Conservation (phyloP, 2,329 filamentous ascomycete genomes). For the Trichothecium roseum region DNA sequence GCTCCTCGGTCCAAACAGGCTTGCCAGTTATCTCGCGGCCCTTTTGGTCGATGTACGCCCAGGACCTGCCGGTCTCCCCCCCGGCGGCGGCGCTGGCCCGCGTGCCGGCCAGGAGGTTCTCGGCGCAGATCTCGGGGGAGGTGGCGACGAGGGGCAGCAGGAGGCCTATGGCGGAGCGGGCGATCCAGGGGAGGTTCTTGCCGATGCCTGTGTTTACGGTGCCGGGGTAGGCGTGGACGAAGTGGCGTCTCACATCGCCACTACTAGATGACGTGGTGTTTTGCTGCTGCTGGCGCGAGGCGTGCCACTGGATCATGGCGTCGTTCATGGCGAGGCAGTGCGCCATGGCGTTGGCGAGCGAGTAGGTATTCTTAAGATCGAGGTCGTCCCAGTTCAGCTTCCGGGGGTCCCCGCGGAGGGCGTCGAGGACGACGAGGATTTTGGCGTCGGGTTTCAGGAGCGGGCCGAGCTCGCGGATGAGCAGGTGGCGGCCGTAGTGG, state of each 20-base stretch:
- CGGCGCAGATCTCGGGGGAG: slow-evolving; percentile 16
- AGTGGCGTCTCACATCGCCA: slow-evolving; percentile 13
- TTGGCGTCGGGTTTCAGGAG: slow-evolving; percentile 22
- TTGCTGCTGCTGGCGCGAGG: slow-evolving; percentile 14
- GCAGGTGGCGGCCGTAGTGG: slow-evolving; percentile 33
- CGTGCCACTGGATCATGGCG: slow-evolving; percentile 22
- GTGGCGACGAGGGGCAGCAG: slow-evolving; percentile 11
- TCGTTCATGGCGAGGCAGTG: slow-evolving; percentile 29
- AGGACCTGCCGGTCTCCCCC: slow-evolving; percentile 12
- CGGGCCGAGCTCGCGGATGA: slow-evolving; percentile 28
- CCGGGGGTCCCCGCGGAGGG: slow-evolving; percentile 16
- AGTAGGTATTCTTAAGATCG: slow-evolving; percentile 23
- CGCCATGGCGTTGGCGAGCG: slow-evolving; percentile 18
- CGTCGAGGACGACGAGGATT: slow-evolving; percentile 27
- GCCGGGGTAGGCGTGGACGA: slow-evolving; percentile 29
- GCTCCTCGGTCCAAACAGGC: slow-evolving; percentile 14
- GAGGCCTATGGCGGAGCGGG: slow-evolving; percentile 8
- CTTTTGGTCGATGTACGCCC: slow-evolving; percentile 17
- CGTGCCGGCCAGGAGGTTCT: slow-evolving; percentile 14
- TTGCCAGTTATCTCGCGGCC: slow-evolving; percentile 15
- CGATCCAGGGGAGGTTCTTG: slow-evolving; percentile 18
- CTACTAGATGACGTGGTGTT: not conserved
- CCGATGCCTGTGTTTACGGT: slow-evolving; percentile 21
- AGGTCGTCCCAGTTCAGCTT: slow-evolving; percentile 28
- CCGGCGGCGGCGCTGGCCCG: slow-evolving; percentile 5